phyloP scores from a whole-genome alignment of 2,329 filamentous ascomycete species.

The Aspergillus brunneoviolaceus region DNA sequence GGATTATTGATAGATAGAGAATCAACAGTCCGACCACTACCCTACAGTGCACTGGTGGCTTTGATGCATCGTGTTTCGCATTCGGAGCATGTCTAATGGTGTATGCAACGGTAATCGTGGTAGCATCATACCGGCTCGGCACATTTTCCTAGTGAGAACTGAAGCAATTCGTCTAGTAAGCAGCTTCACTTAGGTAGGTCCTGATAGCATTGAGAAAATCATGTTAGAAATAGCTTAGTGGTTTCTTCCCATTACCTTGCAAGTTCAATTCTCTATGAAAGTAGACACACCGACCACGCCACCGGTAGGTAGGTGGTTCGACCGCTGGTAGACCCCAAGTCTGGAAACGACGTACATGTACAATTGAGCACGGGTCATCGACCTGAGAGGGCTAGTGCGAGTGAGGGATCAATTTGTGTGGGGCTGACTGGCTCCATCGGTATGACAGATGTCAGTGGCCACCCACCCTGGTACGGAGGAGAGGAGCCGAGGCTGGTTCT shows the following conservation, averaged over 20 bases:
- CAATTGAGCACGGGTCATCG: neutral
- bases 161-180: neutral
- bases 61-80: neutral
- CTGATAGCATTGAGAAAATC: too few relatives aligned
- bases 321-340: neutral
- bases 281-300: neutral
- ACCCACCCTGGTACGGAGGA: neutral
- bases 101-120: neutral
- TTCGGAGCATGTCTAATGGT: neutral
- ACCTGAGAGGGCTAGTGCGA: neutral
- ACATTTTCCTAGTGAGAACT: neutral
- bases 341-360: neutral
- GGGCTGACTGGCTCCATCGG: neutral
- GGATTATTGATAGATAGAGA: constrained; percentile 7
- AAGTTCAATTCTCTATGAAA: neutral
- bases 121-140: neutral
- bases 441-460: neutral
- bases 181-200: too few relatives aligned
- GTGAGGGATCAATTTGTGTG: neutral
- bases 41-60: neutral
- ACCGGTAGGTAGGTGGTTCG: neutral
- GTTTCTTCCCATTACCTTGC: neutral
- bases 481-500: neutral
- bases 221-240: neutral
- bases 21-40: neutral